Evolutionary conservation across 805 yeast genomes (phyloP), one percentile per base, ranked within the genome.

Genomic region (Cyberlindnera petersonii): DNA sequence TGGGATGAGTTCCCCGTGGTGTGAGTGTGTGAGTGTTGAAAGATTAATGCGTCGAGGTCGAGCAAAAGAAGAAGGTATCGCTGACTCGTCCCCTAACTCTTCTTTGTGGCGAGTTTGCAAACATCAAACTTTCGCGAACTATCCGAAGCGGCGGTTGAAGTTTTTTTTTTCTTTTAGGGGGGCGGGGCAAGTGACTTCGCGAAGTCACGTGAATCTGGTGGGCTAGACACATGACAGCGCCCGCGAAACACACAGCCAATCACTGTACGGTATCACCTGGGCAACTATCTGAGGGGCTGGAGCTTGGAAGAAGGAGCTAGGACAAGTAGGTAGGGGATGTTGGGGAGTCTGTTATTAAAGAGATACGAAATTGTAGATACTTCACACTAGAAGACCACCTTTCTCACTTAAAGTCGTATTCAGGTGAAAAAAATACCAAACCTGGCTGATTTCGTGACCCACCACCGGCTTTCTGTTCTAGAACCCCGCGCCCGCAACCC

Each of bases 241-340:
- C 29, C 40, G 40, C 43, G 39, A 40, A 22, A 10, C 18, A 15
- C 10, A 17, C 42, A 37, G 24, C 46, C 46, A 42, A 42, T 42
- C 46, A 42, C 20, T 38, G 44, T 27, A 22, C 33, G 38, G 33
- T 18, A 37, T 42, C 46, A 35, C 46, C 41, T 31, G 39, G 46
- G 46, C 46, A 42, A 42, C 46, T 37, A 42, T 42, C 46, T 24
- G 14, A n/a, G n/a, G 33, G 30, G 24, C 31, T 22, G 32, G 29
- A 18, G 18, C 11, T 18, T 20, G 21, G 21, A 14, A n/a, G n/a
- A n/a, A n/a, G n/a, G n/a, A n/a, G n/a, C n/a, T n/a, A n/a, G n/a
- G n/a, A n/a, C n/a, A n/a, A n/a, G n/a, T n/a, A n/a, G n/a, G n/a
- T n/a, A n/a, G n/a, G n/a, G n/a, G n/a, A n/a, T n/a, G n/a, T n/a